Evolutionary conservation across 2,329 filamentous ascomycete genomes (phyloP).

Genomic region (Trichophaea hybrida): DNA sequence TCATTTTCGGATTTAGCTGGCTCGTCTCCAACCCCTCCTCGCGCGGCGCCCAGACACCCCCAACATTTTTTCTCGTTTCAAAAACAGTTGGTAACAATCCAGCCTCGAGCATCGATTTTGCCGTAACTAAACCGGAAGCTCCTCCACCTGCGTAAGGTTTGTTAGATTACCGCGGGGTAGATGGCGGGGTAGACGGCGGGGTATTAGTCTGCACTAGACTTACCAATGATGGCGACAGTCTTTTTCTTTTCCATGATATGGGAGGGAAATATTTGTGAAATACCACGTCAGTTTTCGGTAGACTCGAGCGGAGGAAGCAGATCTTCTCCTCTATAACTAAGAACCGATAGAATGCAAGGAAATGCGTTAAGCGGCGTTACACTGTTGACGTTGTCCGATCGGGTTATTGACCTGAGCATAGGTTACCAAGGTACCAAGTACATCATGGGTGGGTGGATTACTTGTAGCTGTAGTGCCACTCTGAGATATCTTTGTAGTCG

Average conservation of each 20-base stretch:
- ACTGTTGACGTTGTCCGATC: too few relatives aligned
- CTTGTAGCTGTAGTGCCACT: too few relatives aligned
- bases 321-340: too few relatives aligned
- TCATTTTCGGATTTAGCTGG: constrained; percentile 16
- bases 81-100: constrained; percentile 17
- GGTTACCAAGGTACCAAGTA: too few relatives aligned
- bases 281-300: too few relatives aligned
- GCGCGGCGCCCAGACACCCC: constrained; percentile 19
- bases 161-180: neutral
- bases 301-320: too few relatives aligned
- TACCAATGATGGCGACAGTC: constrained; percentile 19
- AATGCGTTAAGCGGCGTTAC: too few relatives aligned
- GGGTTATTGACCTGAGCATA: too few relatives aligned
- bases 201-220: neutral
- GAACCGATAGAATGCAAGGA: too few relatives aligned
- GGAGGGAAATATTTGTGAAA: too few relatives aligned
- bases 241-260: neutral
- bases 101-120: constrained; percentile 14
- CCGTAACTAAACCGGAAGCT: constrained; percentile 16
- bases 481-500: too few relatives aligned
- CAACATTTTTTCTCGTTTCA: constrained; percentile 14
- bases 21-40: neutral
- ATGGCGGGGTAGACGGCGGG: neutral
- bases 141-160: constrained; percentile 14
- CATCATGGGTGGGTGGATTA: too few relatives aligned